Conservation (phyloP, 768 basidiomycete species). For the Mycena leptocephala region DNA sequence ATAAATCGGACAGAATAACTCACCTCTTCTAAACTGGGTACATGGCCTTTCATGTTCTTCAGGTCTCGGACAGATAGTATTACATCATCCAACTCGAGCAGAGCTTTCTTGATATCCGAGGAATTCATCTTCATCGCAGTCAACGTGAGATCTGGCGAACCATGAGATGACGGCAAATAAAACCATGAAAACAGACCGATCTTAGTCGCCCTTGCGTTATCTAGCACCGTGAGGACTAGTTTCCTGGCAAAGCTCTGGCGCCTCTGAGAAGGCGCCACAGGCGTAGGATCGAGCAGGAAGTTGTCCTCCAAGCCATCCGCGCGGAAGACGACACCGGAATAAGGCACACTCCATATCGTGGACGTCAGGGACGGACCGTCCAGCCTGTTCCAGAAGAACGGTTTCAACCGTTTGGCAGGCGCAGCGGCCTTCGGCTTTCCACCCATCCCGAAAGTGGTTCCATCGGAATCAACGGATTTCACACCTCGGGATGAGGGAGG, state of each 20-base stretch:
- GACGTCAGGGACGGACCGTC: constrained; percentile 54
- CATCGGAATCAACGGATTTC: too few species aligned
- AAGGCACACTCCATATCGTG: constrained; percentile 82
- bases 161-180: constrained; percentile 6
- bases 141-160: constrained; percentile 83
- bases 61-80: constrained; percentile 81
- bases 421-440: constrained; percentile 52
- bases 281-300: constrained; percentile 72
- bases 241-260: constrained; percentile 61
- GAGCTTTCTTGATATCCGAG: constrained; percentile 75
- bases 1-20: constrained; percentile 24
- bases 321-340: constrained; percentile 60
- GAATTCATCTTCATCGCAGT: constrained; percentile 79
- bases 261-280: constrained; percentile 60
- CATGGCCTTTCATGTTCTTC: constrained; percentile 79
- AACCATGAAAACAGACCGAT: constrained; percentile 66
- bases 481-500: constrained; percentile 50
- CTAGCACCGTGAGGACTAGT: constrained; percentile 75
- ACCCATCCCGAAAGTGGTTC: constrained; percentile 49
- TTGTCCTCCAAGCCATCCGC: constrained; percentile 82
- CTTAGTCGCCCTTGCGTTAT: constrained; percentile 86
- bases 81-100: constrained; percentile 83
- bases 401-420: constrained; percentile 76
- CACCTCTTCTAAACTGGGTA: constrained; percentile 89
- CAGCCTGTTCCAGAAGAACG: constrained; percentile 95